phyloP scores from a whole-genome alignment of 352 stramenopile genomes.

The Globisporangium heterothallicum region DNA sequence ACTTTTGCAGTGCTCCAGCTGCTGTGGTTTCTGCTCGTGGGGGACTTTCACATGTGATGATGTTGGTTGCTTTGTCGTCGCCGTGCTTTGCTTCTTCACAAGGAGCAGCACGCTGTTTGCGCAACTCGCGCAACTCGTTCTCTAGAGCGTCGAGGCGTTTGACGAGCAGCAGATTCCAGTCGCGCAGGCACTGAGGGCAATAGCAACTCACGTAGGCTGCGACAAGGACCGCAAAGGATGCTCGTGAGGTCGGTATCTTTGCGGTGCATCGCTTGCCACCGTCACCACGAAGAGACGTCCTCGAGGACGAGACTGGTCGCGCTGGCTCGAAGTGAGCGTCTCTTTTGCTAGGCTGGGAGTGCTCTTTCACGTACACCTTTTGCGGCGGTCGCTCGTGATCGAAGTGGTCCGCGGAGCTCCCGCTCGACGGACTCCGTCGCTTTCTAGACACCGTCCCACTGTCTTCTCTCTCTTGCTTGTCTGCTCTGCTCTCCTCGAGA shows the following conservation, averaged over 20 bases:
- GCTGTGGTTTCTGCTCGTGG: too few relatives aligned
- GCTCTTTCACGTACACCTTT: constrained; percentile 5
- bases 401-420: background rate
- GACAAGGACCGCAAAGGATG: constrained; percentile 8
- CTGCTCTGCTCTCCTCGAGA: too few relatives aligned
- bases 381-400: background rate
- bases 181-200: constrained; percentile 15
- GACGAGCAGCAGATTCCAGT: constrained; percentile 15
- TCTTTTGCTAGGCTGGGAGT: too few relatives aligned
- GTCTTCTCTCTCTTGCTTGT: background rate
- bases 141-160: constrained; percentile 7
- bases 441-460: background rate
- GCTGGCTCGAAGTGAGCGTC: background rate
- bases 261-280: background rate
- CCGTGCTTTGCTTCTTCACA: too few relatives aligned
- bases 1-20: too few relatives aligned
- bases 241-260: constrained; percentile 6
- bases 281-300: background rate
- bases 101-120: too few relatives aligned
- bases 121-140: background rate
- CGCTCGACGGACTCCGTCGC: background rate
- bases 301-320: background rate
- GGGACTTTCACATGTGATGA: too few relatives aligned
- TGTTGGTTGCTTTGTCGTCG: too few relatives aligned
- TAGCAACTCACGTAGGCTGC: constrained; percentile 14